Base-by-base conservation (phyloP, 768 basidiomycete species). In the Mycena kentingensis region DNA sequence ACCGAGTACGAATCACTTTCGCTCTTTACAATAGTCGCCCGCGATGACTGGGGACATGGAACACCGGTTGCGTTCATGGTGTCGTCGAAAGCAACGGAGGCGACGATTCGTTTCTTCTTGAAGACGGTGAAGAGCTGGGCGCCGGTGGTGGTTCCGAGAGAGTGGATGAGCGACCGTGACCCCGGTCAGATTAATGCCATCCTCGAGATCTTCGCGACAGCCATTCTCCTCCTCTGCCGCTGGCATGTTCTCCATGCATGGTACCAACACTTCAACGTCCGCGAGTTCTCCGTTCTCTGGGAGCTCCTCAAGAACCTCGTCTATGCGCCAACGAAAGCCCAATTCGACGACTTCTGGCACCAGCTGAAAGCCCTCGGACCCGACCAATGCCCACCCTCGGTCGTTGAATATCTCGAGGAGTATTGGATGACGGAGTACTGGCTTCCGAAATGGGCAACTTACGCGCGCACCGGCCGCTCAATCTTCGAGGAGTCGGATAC, bases 181-280 rank as follows among this genome's bases (percentile, higher is more conserved):
- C 18, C 19, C 6, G 42, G 31, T 11, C 51, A 52, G 27, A 52
- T 52, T 11, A 45, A 52, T 25, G 51, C 51, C 5, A 35, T 15
- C 28, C 31, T 27, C 18, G 13, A 18, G 11, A 19, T 35, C 5
- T 52, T 18, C 32, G 7, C 21, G 18, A 21, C 25, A 8, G 16
- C 62, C 0, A 26, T 16, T 1, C 34, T 65, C 22, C 44, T 57
- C 3, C 50, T 67, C 3, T 65, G 66, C 53, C 63, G 64, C 60
- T 67, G 65, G 67, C 67, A 69, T 43, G 60, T 66, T 32, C 60
- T 67, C 5, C 67, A 66, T 43, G 58, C 63, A 1, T 67, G 65
- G 66, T 60, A 65, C 36, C 58, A 66, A 38, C 64, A 65, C 35
- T 54, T 69, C 37, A 5, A 50, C 19, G 15, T 19, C 49, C 6